Evolutionary conservation across 2,329 filamentous ascomycete genomes (phyloP), one percentile per base, ranked within the genome.

Genomic region (Rutstroemia sp.): DNA sequence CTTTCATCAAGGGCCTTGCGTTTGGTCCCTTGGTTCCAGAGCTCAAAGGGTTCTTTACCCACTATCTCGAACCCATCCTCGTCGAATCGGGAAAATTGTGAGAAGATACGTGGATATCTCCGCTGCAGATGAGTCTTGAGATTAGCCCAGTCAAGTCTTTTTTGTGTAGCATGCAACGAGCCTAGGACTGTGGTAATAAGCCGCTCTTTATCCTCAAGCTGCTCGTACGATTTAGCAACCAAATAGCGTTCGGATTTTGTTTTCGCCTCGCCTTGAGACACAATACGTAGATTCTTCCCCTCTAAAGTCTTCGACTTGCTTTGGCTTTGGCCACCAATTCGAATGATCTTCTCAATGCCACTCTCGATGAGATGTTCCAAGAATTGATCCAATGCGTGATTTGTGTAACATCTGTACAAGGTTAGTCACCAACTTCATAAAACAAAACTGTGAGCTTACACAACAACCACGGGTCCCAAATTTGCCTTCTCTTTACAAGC

Each of bases 331-430:
- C 60, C 57, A 1, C 65, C 80, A 17, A 83, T 73, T 1, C 80
- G 77, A 30, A 82, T 72, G 27, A 82, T 71, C 19, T 78, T 71
- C 0, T 63, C 60, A 10, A 78, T 63, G 3, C 71, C 72, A n/a
- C 64, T 65, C 4, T 73, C 62, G 0, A 79, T 39, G 0, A 82
- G 63, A 56, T 78, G 71, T 57, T 81, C 77, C 0, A 83, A 69
- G 9, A 81, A 73, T 60, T 71, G 68, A 57, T 71, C 69, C 0
- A 71, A 21, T 14, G 61, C 59, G 48, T 65, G 63, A 42, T 65
- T 65, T 3, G 62, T 72, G 34, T 70, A 70, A 48, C 68, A 71
- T 2, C 65, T 68, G 17, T 51, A 7, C 5, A n/a, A n/a, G n/a
- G n/a, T n/a, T n/a, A n/a, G n/a, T n/a, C n/a, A n/a, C n/a, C n/a